These are phyloP conservation scores for Pleurotus tuoliensis DNA, from an alignment of 768 basidiomycete genomes.

Conservation along the genomic window DNA sequence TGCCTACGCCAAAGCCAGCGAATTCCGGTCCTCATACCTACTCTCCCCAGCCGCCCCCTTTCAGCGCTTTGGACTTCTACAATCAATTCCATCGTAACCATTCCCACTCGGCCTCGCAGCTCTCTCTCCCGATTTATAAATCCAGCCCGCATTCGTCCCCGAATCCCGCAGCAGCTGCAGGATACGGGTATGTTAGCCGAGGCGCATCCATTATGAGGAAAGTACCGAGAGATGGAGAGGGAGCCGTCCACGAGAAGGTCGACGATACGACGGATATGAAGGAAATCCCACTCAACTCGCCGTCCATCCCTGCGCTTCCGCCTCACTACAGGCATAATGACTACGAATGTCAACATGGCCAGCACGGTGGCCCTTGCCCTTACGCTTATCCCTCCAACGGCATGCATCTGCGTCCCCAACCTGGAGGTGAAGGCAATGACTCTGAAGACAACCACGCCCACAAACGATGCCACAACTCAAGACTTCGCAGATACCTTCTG, in stretches of 20 bases:
- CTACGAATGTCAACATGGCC: slow-evolving; percentile 4
- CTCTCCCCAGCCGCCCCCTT: not conserved
- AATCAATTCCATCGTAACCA: not conserved
- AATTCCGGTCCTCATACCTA: not conserved
- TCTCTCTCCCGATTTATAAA: not conserved
- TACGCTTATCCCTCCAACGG: not conserved
- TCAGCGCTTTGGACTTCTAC: slow-evolving; percentile 1
- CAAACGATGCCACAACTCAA: not conserved
- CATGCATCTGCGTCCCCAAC: not conserved
- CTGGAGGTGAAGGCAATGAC: not conserved
- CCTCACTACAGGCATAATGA: slow-evolving; percentile 7
- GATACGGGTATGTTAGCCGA: not conserved
- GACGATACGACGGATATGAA: not conserved
- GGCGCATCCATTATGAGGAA: not conserved
- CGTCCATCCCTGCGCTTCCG: slow-evolving; percentile 9
- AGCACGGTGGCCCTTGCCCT: not conserved
- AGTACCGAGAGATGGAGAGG: too few species aligned
- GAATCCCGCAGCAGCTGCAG: not conserved
- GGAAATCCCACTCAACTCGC: slow-evolving; percentile 1
- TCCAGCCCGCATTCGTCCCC: slow-evolving; percentile 3
- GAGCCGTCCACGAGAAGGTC: not conserved
- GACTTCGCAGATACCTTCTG: not conserved
- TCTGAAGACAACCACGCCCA: not conserved
- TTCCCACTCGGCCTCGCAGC: not conserved
- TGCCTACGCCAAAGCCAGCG: too few species aligned